Percentiles rank a stretch among this genome's conserved stretches.
Conservation (phyloP, 2,329 filamentous ascomycete species). For the Catunica adiposa region DNA sequence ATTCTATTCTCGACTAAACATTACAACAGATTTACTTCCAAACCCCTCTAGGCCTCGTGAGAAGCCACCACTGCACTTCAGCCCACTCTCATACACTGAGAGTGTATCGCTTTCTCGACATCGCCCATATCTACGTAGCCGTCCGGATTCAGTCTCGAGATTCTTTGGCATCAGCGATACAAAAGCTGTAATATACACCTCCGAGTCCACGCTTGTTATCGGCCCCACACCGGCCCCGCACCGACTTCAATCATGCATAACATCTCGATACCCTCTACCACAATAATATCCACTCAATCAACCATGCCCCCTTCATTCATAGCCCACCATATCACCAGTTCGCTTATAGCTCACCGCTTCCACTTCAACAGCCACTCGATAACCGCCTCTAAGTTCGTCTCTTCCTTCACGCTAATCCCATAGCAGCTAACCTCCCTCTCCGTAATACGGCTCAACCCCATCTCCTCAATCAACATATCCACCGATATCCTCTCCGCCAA, state of each 20-base stretch:
- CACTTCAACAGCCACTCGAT: conserved; percentile 91
- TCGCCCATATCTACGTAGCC: too few species aligned
- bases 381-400: conserved; percentile 95
- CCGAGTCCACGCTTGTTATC: too few species aligned
- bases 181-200: too few species aligned
- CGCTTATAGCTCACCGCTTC: conserved; percentile 36
- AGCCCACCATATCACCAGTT: background rate
- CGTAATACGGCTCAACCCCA: conserved; percentile 77
- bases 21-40: conserved; percentile 13
- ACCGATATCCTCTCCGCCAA: conserved; percentile 79
- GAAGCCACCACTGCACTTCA: background rate
- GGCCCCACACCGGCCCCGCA: background rate
- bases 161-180: too few species aligned
- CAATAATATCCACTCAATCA: too few species aligned
- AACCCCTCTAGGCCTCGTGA: conserved; percentile 10
- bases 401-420: conserved; percentile 95
- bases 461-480: conserved; percentile 83
- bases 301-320: too few species aligned
- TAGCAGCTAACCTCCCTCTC: conserved; percentile 96
- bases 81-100: too few species aligned
- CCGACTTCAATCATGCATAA: background rate
- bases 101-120: too few species aligned
- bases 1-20: conserved; percentile 1
- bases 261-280: too few species aligned
- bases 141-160: too few species aligned